phyloP scores from a whole-genome alignment of 2,329 filamentous ascomycete species.

The Apiospora saccharicola region DNA sequence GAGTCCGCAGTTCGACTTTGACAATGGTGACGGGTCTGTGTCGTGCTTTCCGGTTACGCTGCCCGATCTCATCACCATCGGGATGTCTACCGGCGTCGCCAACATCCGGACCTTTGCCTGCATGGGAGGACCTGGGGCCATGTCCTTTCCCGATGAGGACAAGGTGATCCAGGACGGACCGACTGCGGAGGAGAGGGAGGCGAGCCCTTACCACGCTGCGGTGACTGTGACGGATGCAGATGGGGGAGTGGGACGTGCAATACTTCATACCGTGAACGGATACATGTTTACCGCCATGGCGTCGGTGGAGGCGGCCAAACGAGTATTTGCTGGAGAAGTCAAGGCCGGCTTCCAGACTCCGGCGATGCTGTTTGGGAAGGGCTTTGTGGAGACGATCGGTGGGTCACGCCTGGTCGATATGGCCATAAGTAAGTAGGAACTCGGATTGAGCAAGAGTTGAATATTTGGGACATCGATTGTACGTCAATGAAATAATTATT shows the following conservation, averaged over 20 bases:
- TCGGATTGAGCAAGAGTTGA: not conserved
- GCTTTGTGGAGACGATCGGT: conserved; percentile 30
- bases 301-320: conserved; percentile 30
- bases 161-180: conserved; percentile 30
- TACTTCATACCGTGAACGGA: conserved; percentile 34
- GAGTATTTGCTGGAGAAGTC: conserved; percentile 29
- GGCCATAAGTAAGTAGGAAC: not conserved
- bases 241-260: conserved; percentile 24
- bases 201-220: conserved; percentile 33
- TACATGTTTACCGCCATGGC: conserved; percentile 34
- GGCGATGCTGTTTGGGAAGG: conserved; percentile 30
- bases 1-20: conserved; percentile 31
- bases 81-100: conserved; percentile 29
- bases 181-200: conserved; percentile 28
- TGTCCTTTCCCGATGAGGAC: conserved; percentile 25
- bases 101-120: conserved; percentile 32
- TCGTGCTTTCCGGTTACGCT: conserved; percentile 32
- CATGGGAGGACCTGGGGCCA: not conserved
- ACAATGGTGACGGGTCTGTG: conserved; percentile 32
- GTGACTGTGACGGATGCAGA: conserved; percentile 28
- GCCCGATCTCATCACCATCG: conserved; percentile 36
- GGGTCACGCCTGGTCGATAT: not conserved
- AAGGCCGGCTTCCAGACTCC: conserved; percentile 34
- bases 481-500: too few relatives aligned
- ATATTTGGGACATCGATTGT: too few relatives aligned